Evolutionary conservation across 2,329 filamentous ascomycete genomes (phyloP), one percentile per base, ranked within the genome.

Genomic region (Apiospora malaysiana): DNA sequence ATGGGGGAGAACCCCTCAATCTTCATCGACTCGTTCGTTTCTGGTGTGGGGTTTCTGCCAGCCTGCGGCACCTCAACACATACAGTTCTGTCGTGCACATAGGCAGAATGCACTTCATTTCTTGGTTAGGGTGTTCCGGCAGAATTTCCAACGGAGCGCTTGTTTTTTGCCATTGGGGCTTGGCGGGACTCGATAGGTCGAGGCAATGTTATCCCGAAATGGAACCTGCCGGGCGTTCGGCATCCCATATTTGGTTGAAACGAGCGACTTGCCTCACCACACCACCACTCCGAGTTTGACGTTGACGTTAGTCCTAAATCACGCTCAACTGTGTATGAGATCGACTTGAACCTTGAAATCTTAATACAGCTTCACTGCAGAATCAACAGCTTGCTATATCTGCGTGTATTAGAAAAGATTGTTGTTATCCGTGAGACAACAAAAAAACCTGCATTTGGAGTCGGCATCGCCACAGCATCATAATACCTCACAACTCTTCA

Each of bases 91-190:
- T 12, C 32, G 27, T 32, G 56, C 32, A 32, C 56, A 40, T 40
- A 63, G 56, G 56, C 56, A 63, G 56, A 63, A 63, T 63, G 56
- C 56, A 63, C 3, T 7, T 63, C 18, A 9, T n/a, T n/a, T 9
- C n/a, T n/a, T n/a, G n/a, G n/a, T n/a, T 40, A 9, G 56, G 16
- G 56, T 63, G 56, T 63, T 23, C 56, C 56, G 56, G 56, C 56
- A 63, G 32, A 40, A 63, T 40, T 12, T 63, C 32, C 2, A 63
- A 40, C 5, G 27, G 51, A 37, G 51, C 51, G 51, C 51, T 59
- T 59, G 51, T 7, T 40, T 32, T 32, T 27, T n/a, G 47, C 32
- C 6, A 23, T 23, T n/a, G n/a, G 7, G 49, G 51, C 56, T 63
- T 63, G 56, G 56, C 56, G 32, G 16, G 25, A 59, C 51, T 63